phyloP scores from a whole-genome alignment of 305 asterid genomes.

The Andrographis paniculata region DNA sequence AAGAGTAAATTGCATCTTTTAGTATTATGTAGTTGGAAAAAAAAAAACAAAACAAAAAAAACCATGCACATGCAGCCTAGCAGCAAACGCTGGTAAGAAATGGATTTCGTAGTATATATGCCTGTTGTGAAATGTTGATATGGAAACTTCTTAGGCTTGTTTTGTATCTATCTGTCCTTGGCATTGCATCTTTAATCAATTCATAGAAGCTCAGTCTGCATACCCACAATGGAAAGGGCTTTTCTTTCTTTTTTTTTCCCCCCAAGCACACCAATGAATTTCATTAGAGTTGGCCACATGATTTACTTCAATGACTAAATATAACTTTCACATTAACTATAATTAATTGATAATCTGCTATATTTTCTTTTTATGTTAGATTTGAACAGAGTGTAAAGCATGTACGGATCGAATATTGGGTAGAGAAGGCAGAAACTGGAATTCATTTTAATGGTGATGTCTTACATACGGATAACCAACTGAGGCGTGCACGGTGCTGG shows the following conservation, averaged over 20 bases:
- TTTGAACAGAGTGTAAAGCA: constrained; percentile 72
- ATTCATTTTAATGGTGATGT: constrained; percentile 72
- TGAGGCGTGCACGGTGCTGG: constrained; percentile 98
- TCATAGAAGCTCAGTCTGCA: constrained; percentile 4
- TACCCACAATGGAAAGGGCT: constrained; percentile 6
- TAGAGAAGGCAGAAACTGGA: constrained; percentile 97
- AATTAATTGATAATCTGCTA: no score
- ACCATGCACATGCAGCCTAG: constrained; percentile 11
- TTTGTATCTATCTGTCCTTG: constrained; percentile 4
- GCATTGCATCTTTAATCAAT: constrained; percentile 4
- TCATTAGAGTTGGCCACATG: constrained; percentile 9
- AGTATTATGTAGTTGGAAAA: constrained; percentile 1
- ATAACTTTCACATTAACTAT: not conserved
- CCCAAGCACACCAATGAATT: constrained; percentile 11
- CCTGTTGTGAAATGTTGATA: not conserved
- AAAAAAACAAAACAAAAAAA: no score
- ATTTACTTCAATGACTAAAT: constrained; percentile 6
- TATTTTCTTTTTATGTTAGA: constrained; percentile 49
- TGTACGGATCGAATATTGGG: constrained; percentile 92
- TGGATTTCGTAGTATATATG: not conserved
- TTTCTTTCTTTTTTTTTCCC: no score
- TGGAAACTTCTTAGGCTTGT: constrained; percentile 4
- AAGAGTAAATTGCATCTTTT: no score
- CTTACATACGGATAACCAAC: constrained; percentile 86
- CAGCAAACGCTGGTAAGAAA: constrained; percentile 6